phyloP scores from a whole-genome alignment of 2,329 filamentous ascomycete species.

The Pseudocercospora fuligena region DNA sequence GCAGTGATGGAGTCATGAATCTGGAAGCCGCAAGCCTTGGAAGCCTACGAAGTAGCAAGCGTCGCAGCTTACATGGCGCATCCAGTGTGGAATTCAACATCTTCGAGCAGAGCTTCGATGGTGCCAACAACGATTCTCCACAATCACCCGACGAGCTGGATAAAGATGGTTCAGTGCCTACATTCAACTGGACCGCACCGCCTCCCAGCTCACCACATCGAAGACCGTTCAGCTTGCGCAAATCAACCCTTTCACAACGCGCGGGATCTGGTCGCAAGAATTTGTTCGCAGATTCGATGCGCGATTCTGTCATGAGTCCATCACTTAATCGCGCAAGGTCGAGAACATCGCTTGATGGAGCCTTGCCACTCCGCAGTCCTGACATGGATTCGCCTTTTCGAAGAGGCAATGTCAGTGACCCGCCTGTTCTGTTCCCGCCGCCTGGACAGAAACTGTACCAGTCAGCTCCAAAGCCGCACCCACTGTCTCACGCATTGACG shows the following conservation, averaged over 20 bases:
- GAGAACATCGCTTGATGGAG: conserved; percentile 80
- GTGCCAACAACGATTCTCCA: conserved; percentile 32
- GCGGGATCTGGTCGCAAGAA: conserved; percentile 56
- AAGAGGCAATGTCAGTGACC: conserved; percentile 67
- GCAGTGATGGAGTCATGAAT: conserved; percentile 88
- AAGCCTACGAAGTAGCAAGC: conserved; percentile 82
- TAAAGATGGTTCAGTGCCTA: conserved; percentile 33
- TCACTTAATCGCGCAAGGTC: conserved; percentile 48
- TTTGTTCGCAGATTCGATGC: conserved; percentile 43
- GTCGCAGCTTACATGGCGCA: conserved; percentile 81
- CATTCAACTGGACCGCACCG: conserved; percentile 45
- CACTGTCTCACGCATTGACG: conserved; percentile 82
- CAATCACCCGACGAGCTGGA: conserved; percentile 38
- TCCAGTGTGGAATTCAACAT: conserved; percentile 71
- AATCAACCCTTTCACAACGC: conserved; percentile 86
- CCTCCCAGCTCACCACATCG: conserved; percentile 39
- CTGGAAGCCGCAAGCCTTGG: conserved; percentile 77
- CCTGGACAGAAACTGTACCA: conserved; percentile 40
- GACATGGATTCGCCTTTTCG: conserved; percentile 68
- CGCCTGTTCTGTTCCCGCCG: conserved; percentile 48
- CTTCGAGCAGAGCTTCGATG: conserved; percentile 66
- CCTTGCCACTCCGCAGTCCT: conserved; percentile 67
- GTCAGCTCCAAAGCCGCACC: conserved; percentile 65
- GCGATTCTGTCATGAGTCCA: conserved; percentile 34
- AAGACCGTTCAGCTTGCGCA: conserved; percentile 61